Percentiles rank a stretch among this genome's conserved stretches.
phyloP scores from a whole-genome alignment of 345 rosid species.

The Melaleuca quinquenervia region DNA sequence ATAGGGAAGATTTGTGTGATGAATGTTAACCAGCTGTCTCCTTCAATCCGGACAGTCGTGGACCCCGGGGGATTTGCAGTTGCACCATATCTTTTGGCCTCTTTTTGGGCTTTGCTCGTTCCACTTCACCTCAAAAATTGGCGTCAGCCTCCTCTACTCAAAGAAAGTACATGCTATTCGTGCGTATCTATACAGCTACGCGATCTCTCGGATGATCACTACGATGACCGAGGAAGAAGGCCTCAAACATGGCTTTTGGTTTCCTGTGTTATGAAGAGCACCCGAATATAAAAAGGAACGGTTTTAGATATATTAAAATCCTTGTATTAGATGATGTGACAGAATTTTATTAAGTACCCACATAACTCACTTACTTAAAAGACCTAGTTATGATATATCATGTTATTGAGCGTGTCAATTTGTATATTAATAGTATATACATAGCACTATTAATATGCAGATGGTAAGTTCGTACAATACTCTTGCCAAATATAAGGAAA shows the following conservation, averaged over 20 bases:
- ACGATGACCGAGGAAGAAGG: background rate
- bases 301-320: background rate
- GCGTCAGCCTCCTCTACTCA: background rate
- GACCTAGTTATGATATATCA: background rate
- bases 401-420: background rate
- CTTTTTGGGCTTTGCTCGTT: background rate
- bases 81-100: background rate
- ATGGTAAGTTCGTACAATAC: too few relatives aligned
- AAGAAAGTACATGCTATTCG: background rate
- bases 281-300: background rate
- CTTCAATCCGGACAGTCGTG: slow-evolving; percentile 22
- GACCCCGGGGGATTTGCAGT: background rate
- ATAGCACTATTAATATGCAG: background rate
- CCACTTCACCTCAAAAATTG: background rate
- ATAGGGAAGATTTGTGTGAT: background rate
- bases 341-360: background rate
- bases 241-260: background rate
- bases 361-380: background rate
- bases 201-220: background rate
- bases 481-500: too few relatives aligned
- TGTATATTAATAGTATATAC: background rate
- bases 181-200: background rate
- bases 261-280: background rate
- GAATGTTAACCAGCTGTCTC: slow-evolving; percentile 15
- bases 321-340: background rate